phyloP scores from a whole-genome alignment of 371 early-diverging fungal species.

The Vavraia culicis region DNA sequence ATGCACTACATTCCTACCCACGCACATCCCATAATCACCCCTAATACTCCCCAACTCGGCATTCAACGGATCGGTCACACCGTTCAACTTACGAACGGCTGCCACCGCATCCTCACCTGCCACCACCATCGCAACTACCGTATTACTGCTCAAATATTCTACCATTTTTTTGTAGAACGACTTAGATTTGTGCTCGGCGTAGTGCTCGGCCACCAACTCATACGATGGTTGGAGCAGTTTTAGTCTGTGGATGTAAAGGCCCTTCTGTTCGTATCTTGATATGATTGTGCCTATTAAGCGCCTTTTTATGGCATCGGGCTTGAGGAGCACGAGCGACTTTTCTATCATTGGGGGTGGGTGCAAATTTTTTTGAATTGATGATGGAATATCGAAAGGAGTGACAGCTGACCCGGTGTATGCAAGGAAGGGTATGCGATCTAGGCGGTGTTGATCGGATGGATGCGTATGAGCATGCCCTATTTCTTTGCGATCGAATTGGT shows the following conservation, averaged over 20 bases:
- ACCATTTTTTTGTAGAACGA: constrained; percentile 79
- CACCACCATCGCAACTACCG: constrained; percentile 77
- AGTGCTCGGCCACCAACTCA: constrained; percentile 72
- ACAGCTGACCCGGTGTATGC: too few relatives aligned
- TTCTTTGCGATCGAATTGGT: too few relatives aligned
- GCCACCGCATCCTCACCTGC: constrained; percentile 80
- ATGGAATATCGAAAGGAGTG: too few relatives aligned
- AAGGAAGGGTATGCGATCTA: too few relatives aligned
- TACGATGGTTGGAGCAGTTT: constrained; percentile 54
- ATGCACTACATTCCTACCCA: constrained; percentile 75
- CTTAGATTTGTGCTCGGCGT: constrained; percentile 67
- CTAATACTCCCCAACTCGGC: constrained; percentile 91
- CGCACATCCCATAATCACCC: constrained; percentile 65
- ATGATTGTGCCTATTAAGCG: constrained; percentile 81
- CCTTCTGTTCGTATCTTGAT: constrained; percentile 63
- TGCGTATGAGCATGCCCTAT: too few relatives aligned
- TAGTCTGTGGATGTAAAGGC: constrained; percentile 55
- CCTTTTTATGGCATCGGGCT: constrained; percentile 43
- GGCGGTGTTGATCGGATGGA: too few relatives aligned
- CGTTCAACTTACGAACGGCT: constrained; percentile 77
- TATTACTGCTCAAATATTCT: constrained; percentile 63
- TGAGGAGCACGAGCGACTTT: constrained; percentile 47
- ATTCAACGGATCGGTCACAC: constrained; percentile 58
- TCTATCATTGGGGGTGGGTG: constrained; percentile 41
- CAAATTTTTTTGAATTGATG: too few relatives aligned